Conservation (phyloP, 306 rosid species). For the Potentilla sterilis region DNA sequence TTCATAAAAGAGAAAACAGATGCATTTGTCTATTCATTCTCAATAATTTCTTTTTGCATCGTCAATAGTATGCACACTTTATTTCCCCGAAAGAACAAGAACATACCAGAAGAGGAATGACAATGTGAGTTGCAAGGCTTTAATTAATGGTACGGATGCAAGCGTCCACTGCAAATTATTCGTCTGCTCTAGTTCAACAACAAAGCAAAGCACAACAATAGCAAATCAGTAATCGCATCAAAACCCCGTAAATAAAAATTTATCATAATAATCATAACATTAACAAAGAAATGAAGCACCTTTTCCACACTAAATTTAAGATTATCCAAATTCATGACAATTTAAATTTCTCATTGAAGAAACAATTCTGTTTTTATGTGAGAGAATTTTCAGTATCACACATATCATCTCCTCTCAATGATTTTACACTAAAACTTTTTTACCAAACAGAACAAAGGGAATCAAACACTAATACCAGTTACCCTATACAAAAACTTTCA, state of each 20-base stretch:
- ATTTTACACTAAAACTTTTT: neutral
- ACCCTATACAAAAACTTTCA: neutral
- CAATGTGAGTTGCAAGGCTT: slow-evolving; percentile 82
- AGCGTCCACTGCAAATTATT: slow-evolving; percentile 92
- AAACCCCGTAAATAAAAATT: neutral
- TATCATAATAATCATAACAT: neutral
- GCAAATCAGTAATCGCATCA: slow-evolving; percentile 18
- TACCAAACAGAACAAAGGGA: slow-evolving; percentile 7
- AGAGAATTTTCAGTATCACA: neutral
- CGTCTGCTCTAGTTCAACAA: slow-evolving; percentile 65
- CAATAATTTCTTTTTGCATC: no score
- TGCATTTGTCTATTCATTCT: neutral
- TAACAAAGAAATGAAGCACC: neutral
- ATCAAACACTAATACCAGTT: neutral
- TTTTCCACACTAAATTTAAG: neutral
- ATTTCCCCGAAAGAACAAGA: slow-evolving; percentile 8
- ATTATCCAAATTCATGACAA: neutral
- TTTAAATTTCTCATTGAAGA: neutral
- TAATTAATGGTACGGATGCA: slow-evolving; percentile 74
- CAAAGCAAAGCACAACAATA: slow-evolving; percentile 19
- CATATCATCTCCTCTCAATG: neutral
- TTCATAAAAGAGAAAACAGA: neutral
- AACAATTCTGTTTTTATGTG: neutral
- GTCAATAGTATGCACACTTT: neutral
- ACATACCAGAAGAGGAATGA: slow-evolving; percentile 89